Conservation (phyloP, 2,329 filamentous ascomycete species). For the Blastomyces silverae region DNA sequence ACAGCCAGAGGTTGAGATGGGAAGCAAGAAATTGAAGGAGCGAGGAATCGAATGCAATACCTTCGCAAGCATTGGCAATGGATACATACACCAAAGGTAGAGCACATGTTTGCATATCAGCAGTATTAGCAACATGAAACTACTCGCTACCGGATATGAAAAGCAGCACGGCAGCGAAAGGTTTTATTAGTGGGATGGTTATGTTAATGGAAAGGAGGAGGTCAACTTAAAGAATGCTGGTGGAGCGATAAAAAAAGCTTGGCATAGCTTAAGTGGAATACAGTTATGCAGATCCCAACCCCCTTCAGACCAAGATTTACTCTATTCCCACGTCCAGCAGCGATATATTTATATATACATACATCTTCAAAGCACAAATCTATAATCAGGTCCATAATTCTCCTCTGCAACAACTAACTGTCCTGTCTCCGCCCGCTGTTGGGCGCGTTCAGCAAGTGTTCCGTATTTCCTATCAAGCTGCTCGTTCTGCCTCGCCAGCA, state of each 20-base stretch:
- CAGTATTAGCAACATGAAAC: background rate
- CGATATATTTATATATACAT: background rate
- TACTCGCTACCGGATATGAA: background rate
- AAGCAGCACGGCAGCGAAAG: background rate
- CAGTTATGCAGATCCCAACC: background rate
- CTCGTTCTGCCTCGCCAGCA: slow-evolving; percentile 56
- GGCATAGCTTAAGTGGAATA: background rate
- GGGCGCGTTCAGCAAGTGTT: slow-evolving; percentile 22
- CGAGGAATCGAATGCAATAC: background rate
- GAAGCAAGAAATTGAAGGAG: background rate
- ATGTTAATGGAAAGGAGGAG: too few relatives aligned
- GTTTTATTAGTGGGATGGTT: too few relatives aligned
- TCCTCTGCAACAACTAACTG: slow-evolving; percentile 31
- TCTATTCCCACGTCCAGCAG: background rate
- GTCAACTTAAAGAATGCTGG: background rate
- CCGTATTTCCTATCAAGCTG: slow-evolving; percentile 50
- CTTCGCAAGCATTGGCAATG: background rate
- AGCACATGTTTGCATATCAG: background rate
- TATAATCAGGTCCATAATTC: slow-evolving; percentile 36
- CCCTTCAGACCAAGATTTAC: background rate
- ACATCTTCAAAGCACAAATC: slow-evolving; percentile 30
- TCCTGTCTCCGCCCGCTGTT: slow-evolving; percentile 14
- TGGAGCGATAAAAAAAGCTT: background rate
- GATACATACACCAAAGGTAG: background rate
- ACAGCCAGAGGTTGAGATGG: background rate